Conservation (phyloP, 805 yeast genomes). For the Ogataea wickerhamii region DNA sequence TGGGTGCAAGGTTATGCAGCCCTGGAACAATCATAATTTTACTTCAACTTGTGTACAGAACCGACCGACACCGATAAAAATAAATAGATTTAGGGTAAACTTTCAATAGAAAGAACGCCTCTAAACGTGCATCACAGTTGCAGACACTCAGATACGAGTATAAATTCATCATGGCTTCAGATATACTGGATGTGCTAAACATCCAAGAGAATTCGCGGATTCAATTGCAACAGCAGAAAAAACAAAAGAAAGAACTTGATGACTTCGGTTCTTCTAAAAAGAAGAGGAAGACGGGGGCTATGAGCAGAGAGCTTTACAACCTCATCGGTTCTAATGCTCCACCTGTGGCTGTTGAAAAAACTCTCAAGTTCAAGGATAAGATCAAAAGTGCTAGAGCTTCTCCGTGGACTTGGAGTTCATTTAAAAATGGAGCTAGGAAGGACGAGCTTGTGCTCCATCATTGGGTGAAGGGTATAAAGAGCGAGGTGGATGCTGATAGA, state of each 20-base stretch:
- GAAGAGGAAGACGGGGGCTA: constrained; percentile 48
- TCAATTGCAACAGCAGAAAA: constrained; percentile 31
- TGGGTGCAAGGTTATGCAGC: no score
- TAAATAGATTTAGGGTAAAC: no score
- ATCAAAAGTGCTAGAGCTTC: constrained; percentile 62
- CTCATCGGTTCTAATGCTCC: constrained; percentile 91
- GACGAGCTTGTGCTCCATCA: constrained; percentile 60
- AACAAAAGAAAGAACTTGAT: constrained; percentile 13
- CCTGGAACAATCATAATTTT: no score
- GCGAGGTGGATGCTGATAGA: constrained; percentile 32
- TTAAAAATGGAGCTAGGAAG: constrained; percentile 50
- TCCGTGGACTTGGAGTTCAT: constrained; percentile 75
- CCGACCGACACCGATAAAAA: no score
- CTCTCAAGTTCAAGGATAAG: constrained; percentile 57
- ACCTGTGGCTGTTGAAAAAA: constrained; percentile 58
- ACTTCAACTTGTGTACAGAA: no score
- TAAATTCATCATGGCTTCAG: constrained; percentile 43
- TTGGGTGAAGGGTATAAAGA: constrained; percentile 72
- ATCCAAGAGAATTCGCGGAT: constrained; percentile 47
- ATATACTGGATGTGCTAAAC: constrained; percentile 74
- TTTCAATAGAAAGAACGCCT: no score
- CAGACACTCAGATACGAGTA: no score
- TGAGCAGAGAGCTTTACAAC: constrained; percentile 86
- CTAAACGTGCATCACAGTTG: no score
- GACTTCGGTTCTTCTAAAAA: constrained; percentile 28